phyloP scores from a whole-genome alignment of 1,284 basidiomycete genomes.

The Gymnopus androsaceus region DNA sequence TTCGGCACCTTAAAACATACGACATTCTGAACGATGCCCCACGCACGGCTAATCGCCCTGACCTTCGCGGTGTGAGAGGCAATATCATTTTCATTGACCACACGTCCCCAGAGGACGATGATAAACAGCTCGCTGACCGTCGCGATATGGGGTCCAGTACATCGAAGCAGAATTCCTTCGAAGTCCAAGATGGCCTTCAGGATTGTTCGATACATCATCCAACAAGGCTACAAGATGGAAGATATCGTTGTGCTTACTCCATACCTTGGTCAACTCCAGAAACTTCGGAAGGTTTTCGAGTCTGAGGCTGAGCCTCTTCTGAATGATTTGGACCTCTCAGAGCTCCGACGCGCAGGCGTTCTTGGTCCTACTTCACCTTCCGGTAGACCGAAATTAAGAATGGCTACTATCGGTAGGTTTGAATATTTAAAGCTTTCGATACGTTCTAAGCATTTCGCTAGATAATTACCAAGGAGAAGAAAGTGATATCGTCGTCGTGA shows the following conservation, averaged over 20 bases:
- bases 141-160: slow-evolving; percentile 47
- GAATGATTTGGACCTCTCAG: slow-evolving; percentile 60
- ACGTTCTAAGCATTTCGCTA: slow-evolving; percentile 23
- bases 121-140: slow-evolving; percentile 40
- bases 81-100: slow-evolving; percentile 67
- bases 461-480: slow-evolving; percentile 74
- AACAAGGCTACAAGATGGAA: slow-evolving; percentile 64
- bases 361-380: slow-evolving; percentile 37
- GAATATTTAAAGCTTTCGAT: background rate
- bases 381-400: slow-evolving; percentile 44
- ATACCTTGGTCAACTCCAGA: slow-evolving; percentile 64
- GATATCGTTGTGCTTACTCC: slow-evolving; percentile 65
- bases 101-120: slow-evolving; percentile 53
- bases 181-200: slow-evolving; percentile 64
- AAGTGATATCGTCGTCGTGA: slow-evolving; percentile 64
- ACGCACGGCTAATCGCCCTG: slow-evolving; percentile 46
- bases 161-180: slow-evolving; percentile 62
- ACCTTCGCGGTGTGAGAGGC: slow-evolving; percentile 55
- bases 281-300: slow-evolving; percentile 44
- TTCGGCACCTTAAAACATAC: slow-evolving; percentile 60
- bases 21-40: slow-evolving; percentile 59
- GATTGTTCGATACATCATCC: slow-evolving; percentile 62
- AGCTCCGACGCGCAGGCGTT: slow-evolving; percentile 57
- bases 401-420: slow-evolving; percentile 61
- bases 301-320: slow-evolving; percentile 58